phyloP scores from a whole-genome alignment of 164 flowering plant genomes.

The Magnolia officinalis region DNA sequence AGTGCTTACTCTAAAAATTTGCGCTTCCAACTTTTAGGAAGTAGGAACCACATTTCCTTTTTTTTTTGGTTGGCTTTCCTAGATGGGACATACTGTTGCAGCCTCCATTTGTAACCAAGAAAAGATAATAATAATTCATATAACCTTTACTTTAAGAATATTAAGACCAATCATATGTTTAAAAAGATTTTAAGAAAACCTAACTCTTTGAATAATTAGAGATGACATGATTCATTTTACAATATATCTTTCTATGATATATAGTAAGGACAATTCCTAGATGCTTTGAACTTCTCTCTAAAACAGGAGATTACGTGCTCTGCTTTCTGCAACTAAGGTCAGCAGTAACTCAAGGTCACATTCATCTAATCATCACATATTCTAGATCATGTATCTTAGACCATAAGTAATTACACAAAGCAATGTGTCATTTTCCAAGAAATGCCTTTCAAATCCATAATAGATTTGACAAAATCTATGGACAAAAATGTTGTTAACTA shows the following conservation, averaged over 20 bases:
- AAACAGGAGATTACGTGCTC: not conserved
- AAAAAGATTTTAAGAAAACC: not conserved
- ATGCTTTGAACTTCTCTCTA: not conserved
- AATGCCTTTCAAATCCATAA: not conserved
- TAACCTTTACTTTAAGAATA: too few species aligned
- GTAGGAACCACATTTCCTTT: too few species aligned
- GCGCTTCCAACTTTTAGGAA: too few species aligned
- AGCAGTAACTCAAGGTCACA: not conserved
- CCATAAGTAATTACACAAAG: not conserved
- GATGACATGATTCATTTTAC: not conserved
- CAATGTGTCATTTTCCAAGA: not conserved
- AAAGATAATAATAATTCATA: too few species aligned
- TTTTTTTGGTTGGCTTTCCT: too few species aligned
- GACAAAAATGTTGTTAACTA: too few species aligned
- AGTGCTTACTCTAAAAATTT: too few species aligned
- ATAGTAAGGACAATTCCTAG: not conserved
- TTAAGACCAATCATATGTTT: too few species aligned
- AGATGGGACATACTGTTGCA: too few species aligned
- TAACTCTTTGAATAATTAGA: not conserved
- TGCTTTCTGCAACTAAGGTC: not conserved
- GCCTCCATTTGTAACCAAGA: too few species aligned
- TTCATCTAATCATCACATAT: too few species aligned
- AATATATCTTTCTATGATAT: too few species aligned
- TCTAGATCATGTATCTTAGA: not conserved
- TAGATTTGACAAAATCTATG: not conserved